Evolutionary conservation across 1,284 basidiomycete genomes (phyloP), one percentile per base, ranked within the genome.

Genomic region (Naganishia albida): DNA sequence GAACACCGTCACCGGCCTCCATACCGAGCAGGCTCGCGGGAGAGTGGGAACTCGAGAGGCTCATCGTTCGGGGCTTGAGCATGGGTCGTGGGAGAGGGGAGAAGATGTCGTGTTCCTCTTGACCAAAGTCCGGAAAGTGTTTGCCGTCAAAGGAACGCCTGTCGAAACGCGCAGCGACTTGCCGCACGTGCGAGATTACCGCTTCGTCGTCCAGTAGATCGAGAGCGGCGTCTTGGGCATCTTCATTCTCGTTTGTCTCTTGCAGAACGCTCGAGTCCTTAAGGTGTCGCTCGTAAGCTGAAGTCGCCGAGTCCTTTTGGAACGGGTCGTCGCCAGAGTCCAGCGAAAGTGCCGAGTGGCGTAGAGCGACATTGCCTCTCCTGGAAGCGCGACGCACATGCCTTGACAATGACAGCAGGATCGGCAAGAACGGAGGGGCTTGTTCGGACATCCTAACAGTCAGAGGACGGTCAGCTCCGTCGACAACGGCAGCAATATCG

Each of bases 321-420:
- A 39, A 30, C 7, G 50, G 1, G 7, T 20, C 50, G 43, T 30
- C 40, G 13, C 20, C 40, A 7, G 4, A 13, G 50, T 52, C 40
- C 18, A 18, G 23, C 4, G 8, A 7, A 44, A 18, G 13, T 4
- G 49, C n/a, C 18, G 44, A 12, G 39, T 28, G 28, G 3, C 30
- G n/a, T 18, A 18, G 10, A 7, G 28, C 18, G 57, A 38, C 4
- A 23, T 28, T 52, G 3, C 42, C 28, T 26, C 62, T 55, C 28
- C 38, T 4, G 13, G 49, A 38, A 1, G 39, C 54, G 6, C 53
- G 53, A 18, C 46, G 46, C 10, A 59, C 30, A 44, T 67, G 39
- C 25, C 49, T 38, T 18, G 65, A 67, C 25, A 67, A 39, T 2
- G 43, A 52, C 28, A 67, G 44, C 26, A 67, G 42, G 13, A 67